A percentile compares a stretch with the other conserved stretches of the same genome.
Conservation (phyloP, 139 green algal species). For the Trebouxia sp. region DNA sequence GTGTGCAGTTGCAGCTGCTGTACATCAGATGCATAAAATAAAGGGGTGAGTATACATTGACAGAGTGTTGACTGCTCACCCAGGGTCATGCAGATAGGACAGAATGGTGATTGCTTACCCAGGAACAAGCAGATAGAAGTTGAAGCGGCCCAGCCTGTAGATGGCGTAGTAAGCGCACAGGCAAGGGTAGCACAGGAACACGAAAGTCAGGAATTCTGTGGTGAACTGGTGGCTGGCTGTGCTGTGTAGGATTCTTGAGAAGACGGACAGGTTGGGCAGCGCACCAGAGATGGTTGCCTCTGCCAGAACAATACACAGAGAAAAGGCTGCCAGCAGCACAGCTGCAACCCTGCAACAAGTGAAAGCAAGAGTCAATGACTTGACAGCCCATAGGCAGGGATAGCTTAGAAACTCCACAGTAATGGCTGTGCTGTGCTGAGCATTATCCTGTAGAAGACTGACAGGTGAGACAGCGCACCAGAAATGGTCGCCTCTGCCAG, state of each 20-base stretch:
- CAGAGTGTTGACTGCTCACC: too few relatives aligned
- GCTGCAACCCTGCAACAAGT: constrained; percentile 38
- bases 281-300: constrained; percentile 51
- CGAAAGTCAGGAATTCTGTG: constrained; percentile 48
- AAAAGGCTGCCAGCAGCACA: constrained; percentile 42
- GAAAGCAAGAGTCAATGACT: too few relatives aligned
- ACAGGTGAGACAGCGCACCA: constrained; percentile 49
- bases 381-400: too few relatives aligned
- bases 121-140: constrained; percentile 65
- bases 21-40: too few relatives aligned
- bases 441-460: constrained; percentile 36
- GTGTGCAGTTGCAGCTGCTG: too few relatives aligned
- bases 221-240: neutral
- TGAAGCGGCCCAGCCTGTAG: constrained; percentile 53
- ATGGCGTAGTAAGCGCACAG: constrained; percentile 47
- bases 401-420: too few relatives aligned
- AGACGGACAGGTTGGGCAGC: constrained; percentile 55
- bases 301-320: constrained; percentile 46
- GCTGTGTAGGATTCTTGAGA: constrained; percentile 38
- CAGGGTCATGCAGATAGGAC: neutral
- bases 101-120: neutral
- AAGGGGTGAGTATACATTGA: too few relatives aligned
- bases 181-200: constrained; percentile 49
- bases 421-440: neutral
- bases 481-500: constrained; percentile 59